These are phyloP conservation scores for Stephanodiscus minutulus DNA, from an alignment of 108 stramenopile species.

Conservation along the genomic window DNA sequence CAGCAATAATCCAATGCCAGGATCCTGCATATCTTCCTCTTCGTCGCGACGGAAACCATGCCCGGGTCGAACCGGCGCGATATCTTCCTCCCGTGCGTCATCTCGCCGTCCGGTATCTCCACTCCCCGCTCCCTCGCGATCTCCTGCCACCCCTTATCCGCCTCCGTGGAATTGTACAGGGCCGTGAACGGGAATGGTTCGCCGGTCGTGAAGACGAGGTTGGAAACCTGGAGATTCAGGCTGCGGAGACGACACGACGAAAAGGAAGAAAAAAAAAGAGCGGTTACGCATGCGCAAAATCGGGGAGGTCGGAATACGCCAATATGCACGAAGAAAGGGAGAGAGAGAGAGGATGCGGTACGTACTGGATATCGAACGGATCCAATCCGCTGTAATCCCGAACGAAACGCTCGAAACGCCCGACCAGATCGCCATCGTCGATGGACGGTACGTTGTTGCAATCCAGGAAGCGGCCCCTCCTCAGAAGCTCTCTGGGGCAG, in stretches of 20 bases:
- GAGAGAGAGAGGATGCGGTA: too few species aligned
- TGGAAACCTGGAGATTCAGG: conserved; percentile 40
- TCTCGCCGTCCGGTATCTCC: conserved; percentile 14
- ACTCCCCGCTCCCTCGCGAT: conserved; percentile 38
- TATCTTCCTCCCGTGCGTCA: conserved; percentile 36
- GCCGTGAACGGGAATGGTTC: conserved; percentile 36
- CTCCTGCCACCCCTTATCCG: conserved; percentile 36
- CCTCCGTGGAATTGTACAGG: conserved; percentile 45
- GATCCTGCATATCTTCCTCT: conserved; percentile 35
- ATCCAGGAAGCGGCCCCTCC: neutral
- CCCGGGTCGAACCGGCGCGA: conserved; percentile 39
- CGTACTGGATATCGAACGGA: conserved; percentile 43
- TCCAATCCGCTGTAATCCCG: conserved; percentile 42
- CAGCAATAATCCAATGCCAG: conserved; percentile 51
- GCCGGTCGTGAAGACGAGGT: conserved; percentile 27
- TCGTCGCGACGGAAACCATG: conserved; percentile 35
- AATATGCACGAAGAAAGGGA: too few species aligned
- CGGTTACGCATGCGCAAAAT: too few species aligned
- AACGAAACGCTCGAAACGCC: conserved; percentile 42
- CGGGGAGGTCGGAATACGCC: neutral
- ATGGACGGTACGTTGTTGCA: conserved; percentile 36
- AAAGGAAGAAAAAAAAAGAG: neutral
- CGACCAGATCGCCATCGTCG: conserved; percentile 36
- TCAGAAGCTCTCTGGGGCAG: conserved; percentile 30
- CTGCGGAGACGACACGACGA: too few species aligned